Evolutionary conservation across 2,329 filamentous ascomycete genomes (phyloP), one percentile per base, ranked within the genome.

Genomic region (Colletotrichum sp.): DNA sequence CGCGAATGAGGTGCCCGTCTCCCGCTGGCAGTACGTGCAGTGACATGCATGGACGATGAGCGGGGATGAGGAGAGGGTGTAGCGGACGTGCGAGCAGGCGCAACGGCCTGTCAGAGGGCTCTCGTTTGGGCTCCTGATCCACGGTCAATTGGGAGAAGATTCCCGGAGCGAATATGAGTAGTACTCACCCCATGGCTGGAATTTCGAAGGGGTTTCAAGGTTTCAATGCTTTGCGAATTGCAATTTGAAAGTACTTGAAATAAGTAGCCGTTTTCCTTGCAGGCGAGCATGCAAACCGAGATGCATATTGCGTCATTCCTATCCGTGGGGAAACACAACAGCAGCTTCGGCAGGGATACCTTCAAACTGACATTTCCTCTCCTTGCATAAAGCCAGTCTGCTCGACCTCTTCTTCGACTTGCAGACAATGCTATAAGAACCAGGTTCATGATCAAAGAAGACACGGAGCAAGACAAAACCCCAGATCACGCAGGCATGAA

Each of bases 341-440:
- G 55, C 55, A 21, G n/a, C 18, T 52, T 4, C n/a, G 0, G 44
- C 44, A 21, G 1, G 44, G 18, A 1, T 21, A 0, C 10, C 6
- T 21, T 21, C 0, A 21, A 52, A 18, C 44, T 49, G 44, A n/a
- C 0, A 4, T 49, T n/a, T 49, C 1, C 44, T 52, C 44, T 21
- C 6, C 44, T 52, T 21, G 3, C 6, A 21, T 13, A 4, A 52
- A 52, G 2, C 12, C 44, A 52, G 10, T 21, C 44, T 52, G 0
- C n/a, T 3, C 2, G 8, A 0, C 10, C 16, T 21, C 18, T 49
- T 21, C 9, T 21, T 4, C 44, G 0, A 12, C 44, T 3, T 13
- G 18, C n/a, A 13, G 44, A 0, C n/a, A 3, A 21, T 49, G 2
- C 6, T n/a, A 21, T 49, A 12, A 12, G 7, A 0, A 21, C 10